Evolutionary conservation across 768 basidiomycete species (phyloP).

Genomic region (Boletellus emodensis): DNA sequence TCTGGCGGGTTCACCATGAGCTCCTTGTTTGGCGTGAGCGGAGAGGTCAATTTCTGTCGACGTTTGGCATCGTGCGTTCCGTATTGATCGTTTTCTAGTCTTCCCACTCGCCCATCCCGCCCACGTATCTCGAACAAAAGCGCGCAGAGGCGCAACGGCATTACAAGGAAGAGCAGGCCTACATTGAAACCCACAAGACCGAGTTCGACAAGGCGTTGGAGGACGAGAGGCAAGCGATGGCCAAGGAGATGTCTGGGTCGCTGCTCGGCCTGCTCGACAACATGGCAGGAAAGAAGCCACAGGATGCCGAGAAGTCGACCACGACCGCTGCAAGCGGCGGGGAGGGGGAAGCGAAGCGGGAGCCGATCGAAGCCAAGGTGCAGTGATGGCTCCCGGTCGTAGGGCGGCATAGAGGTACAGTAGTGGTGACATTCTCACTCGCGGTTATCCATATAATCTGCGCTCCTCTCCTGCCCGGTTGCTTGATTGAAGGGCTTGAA

Average conservation of each 20-base stretch:
- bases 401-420: too few relatives aligned
- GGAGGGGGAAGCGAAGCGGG: slow-evolving; percentile 4
- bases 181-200: slow-evolving; percentile 47
- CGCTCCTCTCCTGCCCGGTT: too few relatives aligned
- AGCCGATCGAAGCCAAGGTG: too few relatives aligned
- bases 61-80: not conserved
- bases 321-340: slow-evolving; percentile 10
- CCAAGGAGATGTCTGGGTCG: slow-evolving; percentile 44
- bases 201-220: slow-evolving; percentile 49
- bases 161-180: slow-evolving; percentile 52
- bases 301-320: not conserved
- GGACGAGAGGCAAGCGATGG: slow-evolving; percentile 48
- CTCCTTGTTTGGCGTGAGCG: slow-evolving; percentile 37
- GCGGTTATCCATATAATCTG: too few relatives aligned
- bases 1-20: slow-evolving; percentile 43
- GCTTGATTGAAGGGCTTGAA: too few relatives aligned
- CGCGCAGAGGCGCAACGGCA: slow-evolving; percentile 46
- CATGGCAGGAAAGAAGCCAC: slow-evolving; percentile 22
- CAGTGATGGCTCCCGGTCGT: too few relatives aligned
- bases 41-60: slow-evolving; percentile 25
- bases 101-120: slow-evolving; percentile 34
- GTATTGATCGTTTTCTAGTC: slow-evolving; percentile 8
- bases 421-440: too few relatives aligned
- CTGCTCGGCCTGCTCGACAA: slow-evolving; percentile 32
- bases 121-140: slow-evolving; percentile 52